Evolutionary conservation across 805 yeast genomes (phyloP), one percentile per base, ranked within the genome.

Genomic region (Candida mattraensis): DNA sequence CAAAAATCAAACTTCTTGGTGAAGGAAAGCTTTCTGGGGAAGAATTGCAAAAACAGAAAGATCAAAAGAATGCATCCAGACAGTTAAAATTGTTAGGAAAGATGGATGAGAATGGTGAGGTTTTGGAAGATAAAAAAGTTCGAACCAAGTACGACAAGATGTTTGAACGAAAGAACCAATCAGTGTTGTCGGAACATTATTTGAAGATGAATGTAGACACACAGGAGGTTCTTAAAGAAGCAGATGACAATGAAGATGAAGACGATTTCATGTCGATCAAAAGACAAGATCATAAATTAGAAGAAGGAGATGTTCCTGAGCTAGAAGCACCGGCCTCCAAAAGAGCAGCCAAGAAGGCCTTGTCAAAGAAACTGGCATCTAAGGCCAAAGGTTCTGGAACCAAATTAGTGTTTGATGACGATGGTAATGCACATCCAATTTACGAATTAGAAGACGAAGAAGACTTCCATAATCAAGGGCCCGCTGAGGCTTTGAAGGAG

Each of bases 161-260:
- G 95, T 93, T 93, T 63, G 95, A 87, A 59, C 77, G 99, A 59
- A 74, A 85, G 58, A 93, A 93, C 60, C 98, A 93, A 66, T 83
- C 84, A 35, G 94, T 93, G 13, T 69, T 93, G 34, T 83, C 95
- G 31, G 93, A 89, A 50, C 95, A 91, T 58, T 93, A 88, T 56
- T 61, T 80, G 61, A 84, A 79, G 41, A 70, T 93, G 61, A 80
- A 87, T 3, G 76, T 74, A 10, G 69, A 61, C 24, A 50, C 59
- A 18, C 35, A 33, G 6, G 43, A 47, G n/a, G n/a, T n/a, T n/a
- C n/a, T n/a, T n/a, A 56, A 53, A 5, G 31, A 23, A 15, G 18
- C 10, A 8, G 37, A 56, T 10, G 72, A 59, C 3, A 70, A 64
- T 1, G 78, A 70, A 7, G 78, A 65, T 5, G 85, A 76, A 4